These are phyloP conservation scores for Liquidambar formosana DNA, from an alignment of 164 flowering plant genomes.

Conservation along the genomic window DNA sequence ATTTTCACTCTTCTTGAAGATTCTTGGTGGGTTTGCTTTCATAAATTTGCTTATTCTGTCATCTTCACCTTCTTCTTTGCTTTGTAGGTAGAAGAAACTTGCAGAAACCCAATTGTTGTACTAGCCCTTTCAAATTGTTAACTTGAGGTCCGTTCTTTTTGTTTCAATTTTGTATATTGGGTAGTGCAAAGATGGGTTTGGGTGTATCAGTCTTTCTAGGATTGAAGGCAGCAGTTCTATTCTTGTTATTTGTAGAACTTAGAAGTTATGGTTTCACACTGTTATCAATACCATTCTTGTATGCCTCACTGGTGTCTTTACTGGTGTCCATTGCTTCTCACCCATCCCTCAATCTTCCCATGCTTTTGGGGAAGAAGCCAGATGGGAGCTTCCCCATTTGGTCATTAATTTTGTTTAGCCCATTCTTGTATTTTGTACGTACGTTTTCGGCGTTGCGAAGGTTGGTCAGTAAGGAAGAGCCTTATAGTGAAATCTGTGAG, in stretches of 20 bases:
- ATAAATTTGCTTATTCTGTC: no score
- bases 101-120: no score
- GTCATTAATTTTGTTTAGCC: constrained; percentile 65
- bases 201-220: constrained; percentile 59
- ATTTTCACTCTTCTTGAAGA: no score
- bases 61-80: no score
- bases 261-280: constrained; percentile 33
- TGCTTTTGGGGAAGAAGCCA: constrained; percentile 68
- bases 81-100: no score
- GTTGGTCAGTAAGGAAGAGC: constrained; percentile 50
- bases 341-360: constrained; percentile 69
- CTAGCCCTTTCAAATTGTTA: neutral
- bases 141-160: neutral
- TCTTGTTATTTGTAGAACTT: constrained; percentile 40
- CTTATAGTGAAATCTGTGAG: constrained; percentile 62
- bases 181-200: constrained; percentile 31
- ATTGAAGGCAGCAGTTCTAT: constrained; percentile 42
- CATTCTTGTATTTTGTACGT: constrained; percentile 62
- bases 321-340: constrained; percentile 68
- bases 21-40: no score
- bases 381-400: constrained; percentile 78
- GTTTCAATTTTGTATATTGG: neutral
- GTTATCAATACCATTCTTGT: constrained; percentile 59
- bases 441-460: constrained; percentile 50
- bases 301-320: constrained; percentile 56